phyloP scores from a whole-genome alignment of 768 basidiomycete genomes.

The Terana coerulea region DNA sequence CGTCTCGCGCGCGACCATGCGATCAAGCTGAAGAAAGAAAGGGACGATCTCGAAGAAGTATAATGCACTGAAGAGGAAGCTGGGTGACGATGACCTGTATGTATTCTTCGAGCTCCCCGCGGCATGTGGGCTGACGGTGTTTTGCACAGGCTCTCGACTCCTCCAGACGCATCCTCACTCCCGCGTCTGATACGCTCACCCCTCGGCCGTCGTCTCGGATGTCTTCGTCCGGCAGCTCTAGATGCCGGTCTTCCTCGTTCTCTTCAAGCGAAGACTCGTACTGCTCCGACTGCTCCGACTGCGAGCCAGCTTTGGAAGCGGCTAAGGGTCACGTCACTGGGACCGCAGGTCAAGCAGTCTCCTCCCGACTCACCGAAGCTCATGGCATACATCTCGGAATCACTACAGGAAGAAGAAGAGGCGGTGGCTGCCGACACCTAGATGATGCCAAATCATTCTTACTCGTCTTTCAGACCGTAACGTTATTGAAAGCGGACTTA shows the following conservation, averaged over 20 bases:
- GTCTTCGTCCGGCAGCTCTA: no score
- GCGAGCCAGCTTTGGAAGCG: constrained; percentile 14
- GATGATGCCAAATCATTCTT: no score
- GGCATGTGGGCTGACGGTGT: background rate
- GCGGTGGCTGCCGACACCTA: no score
- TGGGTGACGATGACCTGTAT: background rate
- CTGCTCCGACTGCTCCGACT: constrained; percentile 27
- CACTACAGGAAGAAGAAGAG: no score
- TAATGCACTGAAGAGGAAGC: constrained; percentile 22
- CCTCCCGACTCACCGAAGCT: constrained; percentile 4
- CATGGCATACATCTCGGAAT: no score
- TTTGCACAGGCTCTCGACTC: background rate
- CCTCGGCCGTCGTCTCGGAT: constrained; percentile 11
- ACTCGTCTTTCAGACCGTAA: no score
- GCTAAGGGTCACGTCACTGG: constrained; percentile 7
- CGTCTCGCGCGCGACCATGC: constrained; percentile 27
- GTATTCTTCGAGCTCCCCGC: background rate
- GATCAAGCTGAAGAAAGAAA: constrained; percentile 25
- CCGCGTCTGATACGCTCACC: constrained; percentile 10
- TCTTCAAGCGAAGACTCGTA: constrained; percentile 22
- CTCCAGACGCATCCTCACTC: constrained; percentile 3
- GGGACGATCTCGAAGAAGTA: constrained; percentile 24
- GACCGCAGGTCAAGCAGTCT: constrained; percentile 10
- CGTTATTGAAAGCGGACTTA: no score
- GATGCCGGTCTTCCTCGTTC: constrained; percentile 20